Evolutionary conservation across 306 rosid species (phyloP), one percentile per base, ranked within the genome.

Genomic region (Glycyrrhiza uralensis): DNA sequence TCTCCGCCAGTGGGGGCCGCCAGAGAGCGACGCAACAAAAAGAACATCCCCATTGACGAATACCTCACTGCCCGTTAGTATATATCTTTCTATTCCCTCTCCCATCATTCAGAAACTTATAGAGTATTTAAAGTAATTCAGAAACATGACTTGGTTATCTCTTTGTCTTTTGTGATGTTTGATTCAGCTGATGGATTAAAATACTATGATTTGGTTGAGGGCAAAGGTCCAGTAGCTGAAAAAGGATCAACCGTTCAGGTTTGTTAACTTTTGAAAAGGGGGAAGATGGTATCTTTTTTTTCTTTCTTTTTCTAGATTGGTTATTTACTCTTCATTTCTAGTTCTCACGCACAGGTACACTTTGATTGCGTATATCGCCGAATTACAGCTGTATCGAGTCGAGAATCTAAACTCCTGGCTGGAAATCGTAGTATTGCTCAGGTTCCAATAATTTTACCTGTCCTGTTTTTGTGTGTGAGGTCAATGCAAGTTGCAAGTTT

Each of bases 351-450:
- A 35, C 80, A 93, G 97, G 98, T 91, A 7, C 98, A 94, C 84
- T 94, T 94, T 57, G 97, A 94, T 57, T 94, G 98, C 83, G 6
- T 89, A 19, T 94, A 91, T 64, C 89, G 96, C 5, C 90, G 92
- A 13, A 84, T 94, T 42, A 94, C 96, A 0, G 97, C 95, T 6
- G 67, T 91, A 28, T 91, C 97, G 22, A 94, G 96, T 68, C 80
- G 97, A 80, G 98, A 89, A 86, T 94, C 98, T 26, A 94, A 94
- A 81, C 81, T 94, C 22, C 83, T 94, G 4, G 98, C 98, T 4
- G 96, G 96, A 67, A 94, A 94, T 78, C 98, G 97, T 56, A 66
- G 24, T 7, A 94, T 94, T 28, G 84, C 97, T 17, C 98, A 94
- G 92, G 96, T 88, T 82, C 22, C n/a, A 18, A 52, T 60, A 35